Evolutionary conservation across 495 filamentous ascomycete species (phyloP), one percentile per base, ranked within the genome.

Genomic region (Paragyromitra xinjiangensis): DNA sequence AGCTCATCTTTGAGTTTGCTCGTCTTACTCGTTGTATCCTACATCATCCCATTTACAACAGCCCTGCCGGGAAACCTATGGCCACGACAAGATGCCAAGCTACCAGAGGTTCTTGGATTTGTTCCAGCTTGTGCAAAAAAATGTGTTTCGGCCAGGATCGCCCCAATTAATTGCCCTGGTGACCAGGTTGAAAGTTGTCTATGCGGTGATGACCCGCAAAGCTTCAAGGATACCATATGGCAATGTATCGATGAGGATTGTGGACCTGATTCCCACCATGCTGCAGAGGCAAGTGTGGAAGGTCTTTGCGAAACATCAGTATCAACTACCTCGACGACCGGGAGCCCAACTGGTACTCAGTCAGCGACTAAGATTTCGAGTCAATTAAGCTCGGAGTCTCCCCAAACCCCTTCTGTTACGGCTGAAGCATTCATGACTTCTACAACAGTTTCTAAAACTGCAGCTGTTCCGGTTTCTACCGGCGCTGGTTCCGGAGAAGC

Each of bases 201-300:
- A 16, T 79, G 77, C 50, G 62, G 70, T 16, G 34, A 51, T 24
- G 45, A 56, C 6, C 74, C 51, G 44, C 39, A 75, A 53, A 29
- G 8, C 11, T 66, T 78, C 55, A 59, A 26, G 16, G 12, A 72
- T 48, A 34, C 55, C 37, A 14, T 79, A 22, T 79, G 74, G 77
- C 24, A 42, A 71, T 79, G 77, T 39, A 78, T 79, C 14, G 74
- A 79, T 45, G 74, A 29, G 11, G n/a, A 53, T 4, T 77, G 74
- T 51, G 74, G 61, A 37, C 65, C 73, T 4, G 26, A 44, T 14
- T 63, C 6, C 22, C 74, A 79, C 37, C 55, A 51, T n/a, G 45
- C 50, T n/a, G 37, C 51, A 39, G 61, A 44, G 50, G 24, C 8
- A 24, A 42, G 22, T n/a, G 51, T 79, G 37, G 48, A 37, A 53